Percentiles rank a stretch among this genome's conserved stretches.
Evolutionary conservation across 257 asterid species (phyloP).

Genomic region (Capsicum chinense): DNA sequence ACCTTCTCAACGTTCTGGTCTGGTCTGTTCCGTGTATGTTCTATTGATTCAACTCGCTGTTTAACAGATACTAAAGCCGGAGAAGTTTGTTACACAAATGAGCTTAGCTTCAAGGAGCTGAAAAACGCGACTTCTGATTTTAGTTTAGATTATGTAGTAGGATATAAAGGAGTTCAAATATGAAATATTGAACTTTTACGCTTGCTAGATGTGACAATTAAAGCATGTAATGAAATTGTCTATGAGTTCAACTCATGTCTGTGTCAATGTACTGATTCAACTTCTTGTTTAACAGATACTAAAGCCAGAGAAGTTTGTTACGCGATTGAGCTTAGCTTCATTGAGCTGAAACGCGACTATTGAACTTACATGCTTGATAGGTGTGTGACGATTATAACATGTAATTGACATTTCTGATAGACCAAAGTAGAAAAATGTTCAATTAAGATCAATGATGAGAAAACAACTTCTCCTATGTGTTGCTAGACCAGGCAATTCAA

Average conservation of each 20-base stretch:
- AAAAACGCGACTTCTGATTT: constrained; percentile 32
- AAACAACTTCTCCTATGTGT: neutral
- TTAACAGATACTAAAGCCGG: constrained; percentile 35
- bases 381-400: too few species aligned
- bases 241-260: too few species aligned
- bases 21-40: neutral
- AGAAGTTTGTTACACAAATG: constrained; percentile 34
- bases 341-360: too few species aligned
- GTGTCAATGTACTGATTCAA: too few species aligned
- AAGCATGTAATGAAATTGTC: too few species aligned
- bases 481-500: neutral
- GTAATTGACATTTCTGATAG: neutral
- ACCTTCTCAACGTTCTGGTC: neutral
- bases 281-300: too few species aligned
- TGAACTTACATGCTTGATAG: too few species aligned
- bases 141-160: constrained; percentile 28
- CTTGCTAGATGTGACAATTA: too few species aligned
- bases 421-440: neutral
- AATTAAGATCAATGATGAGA: neutral
- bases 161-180: too few species aligned
- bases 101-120: constrained; percentile 36
- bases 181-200: too few species aligned
- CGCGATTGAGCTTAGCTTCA: too few species aligned
- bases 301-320: too few species aligned
- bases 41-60: neutral